Evolutionary conservation across 805 yeast genomes (phyloP), one percentile per base, ranked within the genome.

Genomic region (Lipomyces starkeyi): DNA sequence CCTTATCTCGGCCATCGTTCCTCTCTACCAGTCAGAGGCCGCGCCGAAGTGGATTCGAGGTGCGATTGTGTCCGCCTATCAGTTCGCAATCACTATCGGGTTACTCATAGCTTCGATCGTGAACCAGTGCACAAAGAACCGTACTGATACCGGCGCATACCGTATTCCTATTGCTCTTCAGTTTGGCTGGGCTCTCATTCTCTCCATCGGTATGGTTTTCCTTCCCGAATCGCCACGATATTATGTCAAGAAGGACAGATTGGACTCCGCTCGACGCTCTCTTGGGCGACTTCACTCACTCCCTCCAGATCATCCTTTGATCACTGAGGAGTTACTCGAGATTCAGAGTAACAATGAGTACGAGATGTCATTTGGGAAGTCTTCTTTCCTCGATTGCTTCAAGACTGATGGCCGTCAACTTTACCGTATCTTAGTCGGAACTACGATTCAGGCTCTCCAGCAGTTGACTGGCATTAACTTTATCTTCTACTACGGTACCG

Each of bases 391-490:
- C 20, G 73, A 70, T 29, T 65, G 68, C 35, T 70, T 70, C 34
- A 78, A 76, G 57, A 80, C 83, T 49, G 61, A 61, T 2, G 60
- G 62, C 7, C 62, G 66, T 11, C 71, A 67, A 52, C 62, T 74
- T 60, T 68, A 74, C 58, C 67, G 76, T 74, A 81, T 89, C 78
- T 66, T 58, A 27, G 87, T 93, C 17, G 96, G 96, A 63, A 83
- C 87, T 65, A 78, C 83, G 3, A 73, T 90, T 35, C 97, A 91
- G 79, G 88, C 91, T 25, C 82, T 91, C 75, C 98, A 94, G 79
- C 98, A 93, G 80, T 87, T 91, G 75, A 87, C 96, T 8, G 98
- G 98, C 64, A 88, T 92, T 70, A 93, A 93, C 81, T 92, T 92
- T 76, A 90, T 92, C 68, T 91, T 93, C 77, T 93, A 93, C 80